phyloP scores from a whole-genome alignment of 1,284 basidiomycete species.

The Leccinum fuscescens region DNA sequence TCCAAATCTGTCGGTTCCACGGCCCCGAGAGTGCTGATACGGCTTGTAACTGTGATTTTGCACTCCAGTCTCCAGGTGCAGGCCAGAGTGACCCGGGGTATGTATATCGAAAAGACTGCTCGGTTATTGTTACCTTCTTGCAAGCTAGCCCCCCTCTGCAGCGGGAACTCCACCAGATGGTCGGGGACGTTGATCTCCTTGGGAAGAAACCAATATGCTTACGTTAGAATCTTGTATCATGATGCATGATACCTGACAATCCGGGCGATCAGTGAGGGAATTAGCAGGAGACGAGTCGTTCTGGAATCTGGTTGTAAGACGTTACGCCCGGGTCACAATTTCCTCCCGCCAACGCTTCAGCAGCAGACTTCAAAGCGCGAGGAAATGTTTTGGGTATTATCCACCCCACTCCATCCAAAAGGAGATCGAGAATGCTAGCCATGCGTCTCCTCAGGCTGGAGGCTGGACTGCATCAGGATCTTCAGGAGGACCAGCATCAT shows the following conservation, averaged over 20 bases:
- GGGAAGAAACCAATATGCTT: not conserved
- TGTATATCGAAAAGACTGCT: not conserved
- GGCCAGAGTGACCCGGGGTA: not conserved
- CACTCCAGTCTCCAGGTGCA: not conserved
- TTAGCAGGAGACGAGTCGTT: not conserved
- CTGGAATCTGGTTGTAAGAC: not conserved
- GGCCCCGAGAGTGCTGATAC: not conserved
- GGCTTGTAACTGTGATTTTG: not conserved
- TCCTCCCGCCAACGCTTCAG: not conserved
- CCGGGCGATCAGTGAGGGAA: not conserved
- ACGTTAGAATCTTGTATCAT: not conserved
- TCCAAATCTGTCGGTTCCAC: not conserved
- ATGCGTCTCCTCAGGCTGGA: not conserved
- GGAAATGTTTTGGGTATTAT: not conserved
- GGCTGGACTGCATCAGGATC: not conserved
- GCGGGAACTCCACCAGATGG: not conserved
- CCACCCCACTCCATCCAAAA: not conserved
- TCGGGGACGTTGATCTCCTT: not conserved
- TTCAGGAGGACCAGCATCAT: not conserved
- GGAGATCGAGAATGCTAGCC: not conserved
- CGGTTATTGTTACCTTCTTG: not conserved
- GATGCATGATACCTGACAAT: not conserved
- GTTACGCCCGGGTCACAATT: not conserved
- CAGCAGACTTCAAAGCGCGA: not conserved
- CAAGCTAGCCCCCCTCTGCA: not conserved